A percentile compares a stretch with the other conserved stretches of the same genome.
Conservation (phyloP, 768 basidiomycete species). For the Boletus rufocinnamomeus region DNA sequence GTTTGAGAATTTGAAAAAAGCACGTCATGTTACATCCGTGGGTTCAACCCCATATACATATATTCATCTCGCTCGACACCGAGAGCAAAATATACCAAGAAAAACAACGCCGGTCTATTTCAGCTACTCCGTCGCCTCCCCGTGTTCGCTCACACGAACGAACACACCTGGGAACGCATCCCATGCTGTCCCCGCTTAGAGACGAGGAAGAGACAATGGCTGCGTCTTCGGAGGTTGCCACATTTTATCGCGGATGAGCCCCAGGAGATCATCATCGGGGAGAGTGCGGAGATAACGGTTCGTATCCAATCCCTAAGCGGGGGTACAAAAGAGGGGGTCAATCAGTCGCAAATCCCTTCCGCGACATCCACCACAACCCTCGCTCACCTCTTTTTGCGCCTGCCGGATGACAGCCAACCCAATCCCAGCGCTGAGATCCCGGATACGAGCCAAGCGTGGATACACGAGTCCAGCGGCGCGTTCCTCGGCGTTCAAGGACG, state of each 20-base stretch:
- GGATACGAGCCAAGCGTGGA: slow-evolving; percentile 64
- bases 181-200: slow-evolving; percentile 14
- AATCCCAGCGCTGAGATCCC: slow-evolving; percentile 64
- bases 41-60: slow-evolving; percentile 1
- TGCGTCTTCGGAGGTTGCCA: slow-evolving; percentile 45
- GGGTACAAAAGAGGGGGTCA: not conserved
- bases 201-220: slow-evolving; percentile 6
- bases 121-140: not conserved
- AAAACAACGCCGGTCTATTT: not conserved
- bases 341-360: not conserved
- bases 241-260: slow-evolving; percentile 55
- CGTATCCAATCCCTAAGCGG: slow-evolving; percentile 39
- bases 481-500: slow-evolving; percentile 59
- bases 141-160: not conserved
- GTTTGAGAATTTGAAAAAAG: slow-evolving; percentile 21
- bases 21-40: not conserved
- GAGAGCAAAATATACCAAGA: not conserved
- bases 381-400: slow-evolving; percentile 61
- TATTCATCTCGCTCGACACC: not conserved
- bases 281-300: slow-evolving; percentile 50
- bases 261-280: slow-evolving; percentile 47
- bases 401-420: slow-evolving; percentile 62
- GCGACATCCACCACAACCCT: no score
- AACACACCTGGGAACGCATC: slow-evolving; percentile 3
- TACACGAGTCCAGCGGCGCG: slow-evolving; percentile 58